Conservation (phyloP, 306 rosid species). For the Cajanus cajan region DNA sequence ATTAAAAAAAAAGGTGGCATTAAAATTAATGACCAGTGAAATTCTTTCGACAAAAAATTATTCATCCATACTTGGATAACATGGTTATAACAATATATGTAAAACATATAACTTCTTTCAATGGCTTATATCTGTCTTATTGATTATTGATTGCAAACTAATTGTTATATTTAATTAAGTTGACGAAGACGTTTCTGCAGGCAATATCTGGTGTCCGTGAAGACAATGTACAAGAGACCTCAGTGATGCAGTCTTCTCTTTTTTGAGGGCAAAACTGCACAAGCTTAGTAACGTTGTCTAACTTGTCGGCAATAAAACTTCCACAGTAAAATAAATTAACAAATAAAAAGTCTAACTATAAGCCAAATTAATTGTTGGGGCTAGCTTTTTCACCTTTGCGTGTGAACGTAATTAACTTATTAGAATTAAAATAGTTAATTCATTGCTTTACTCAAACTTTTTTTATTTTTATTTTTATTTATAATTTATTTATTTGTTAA, state of each 20-base stretch:
- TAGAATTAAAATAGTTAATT: background rate
- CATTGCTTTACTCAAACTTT: background rate
- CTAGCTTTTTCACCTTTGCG: background rate
- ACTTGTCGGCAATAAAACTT: background rate
- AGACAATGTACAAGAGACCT: too few relatives aligned
- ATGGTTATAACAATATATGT: too few relatives aligned
- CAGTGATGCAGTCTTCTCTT: background rate
- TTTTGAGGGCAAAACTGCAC: too few relatives aligned
- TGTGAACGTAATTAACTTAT: background rate
- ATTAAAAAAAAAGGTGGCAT: too few relatives aligned
- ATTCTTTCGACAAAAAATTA: too few relatives aligned
- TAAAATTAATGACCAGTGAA: too few relatives aligned
- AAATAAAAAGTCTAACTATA: background rate
- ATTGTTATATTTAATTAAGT: background rate
- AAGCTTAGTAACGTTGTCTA: background rate
- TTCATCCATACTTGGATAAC: too few relatives aligned
- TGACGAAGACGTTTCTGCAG: background rate
- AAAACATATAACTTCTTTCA: background rate
- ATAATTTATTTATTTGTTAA: too few relatives aligned
- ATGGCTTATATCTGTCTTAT: background rate
- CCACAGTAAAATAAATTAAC: background rate
- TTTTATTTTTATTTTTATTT: too few relatives aligned
- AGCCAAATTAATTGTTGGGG: background rate
- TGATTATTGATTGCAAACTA: background rate
- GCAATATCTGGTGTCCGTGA: too few relatives aligned